Conservation (phyloP, 192 early-diverging fungal species). For the Neocallimastix lanati region DNA sequence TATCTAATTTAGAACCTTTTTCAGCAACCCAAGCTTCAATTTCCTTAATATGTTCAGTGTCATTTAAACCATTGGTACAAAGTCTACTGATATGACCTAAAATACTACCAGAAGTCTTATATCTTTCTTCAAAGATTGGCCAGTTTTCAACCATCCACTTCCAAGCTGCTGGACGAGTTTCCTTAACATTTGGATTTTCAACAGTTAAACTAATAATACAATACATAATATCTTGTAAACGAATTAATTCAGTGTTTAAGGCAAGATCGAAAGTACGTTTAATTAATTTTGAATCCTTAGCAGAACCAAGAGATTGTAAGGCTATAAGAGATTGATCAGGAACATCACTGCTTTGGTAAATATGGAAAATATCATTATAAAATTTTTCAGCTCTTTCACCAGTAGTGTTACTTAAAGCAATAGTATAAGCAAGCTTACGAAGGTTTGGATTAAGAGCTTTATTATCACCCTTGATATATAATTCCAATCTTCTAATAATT, state of each 20-base stretch:
- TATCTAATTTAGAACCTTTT: not conserved
- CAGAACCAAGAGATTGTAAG: slow-evolving; percentile 28
- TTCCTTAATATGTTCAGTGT: not conserved
- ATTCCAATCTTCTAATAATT: not conserved
- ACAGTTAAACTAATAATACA: not conserved
- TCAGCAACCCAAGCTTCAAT: not conserved
- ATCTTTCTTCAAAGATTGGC: not conserved
- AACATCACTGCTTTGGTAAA: slow-evolving; percentile 6
- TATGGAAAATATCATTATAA: not conserved
- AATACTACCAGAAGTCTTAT: not conserved
- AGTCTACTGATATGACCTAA: not conserved
- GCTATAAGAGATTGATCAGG: slow-evolving; percentile 43
- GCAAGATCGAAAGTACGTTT: slow-evolving; percentile 39
- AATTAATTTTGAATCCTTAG: slow-evolving; percentile 29
- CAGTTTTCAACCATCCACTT: not conserved
- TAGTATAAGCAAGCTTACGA: not conserved
- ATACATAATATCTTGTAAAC: slow-evolving; percentile 36
- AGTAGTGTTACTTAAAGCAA: not conserved
- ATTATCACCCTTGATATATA: not conserved
- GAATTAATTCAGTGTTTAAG: slow-evolving; percentile 39
- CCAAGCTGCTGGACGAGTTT: not conserved
- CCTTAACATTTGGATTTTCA: not conserved
- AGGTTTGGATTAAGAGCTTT: not conserved
- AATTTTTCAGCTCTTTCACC: not conserved
- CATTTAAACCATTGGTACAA: not conserved